phyloP scores from a whole-genome alignment of 345 rosid species.

The Populus nigra region DNA sequence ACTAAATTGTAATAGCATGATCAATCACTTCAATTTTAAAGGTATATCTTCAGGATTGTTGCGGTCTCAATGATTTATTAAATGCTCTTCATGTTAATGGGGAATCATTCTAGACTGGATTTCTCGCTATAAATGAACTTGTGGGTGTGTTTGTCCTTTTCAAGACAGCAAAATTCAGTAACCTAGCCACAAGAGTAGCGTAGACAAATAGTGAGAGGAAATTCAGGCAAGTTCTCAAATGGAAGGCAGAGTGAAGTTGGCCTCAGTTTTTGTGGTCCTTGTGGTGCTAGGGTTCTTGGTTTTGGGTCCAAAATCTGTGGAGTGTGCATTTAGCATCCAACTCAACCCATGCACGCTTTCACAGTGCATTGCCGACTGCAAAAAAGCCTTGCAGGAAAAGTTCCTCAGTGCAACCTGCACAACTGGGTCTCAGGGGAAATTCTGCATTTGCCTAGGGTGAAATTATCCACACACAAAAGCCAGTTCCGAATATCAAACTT shows the following conservation, averaged over 20 bases:
- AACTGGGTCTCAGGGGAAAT: slow-evolving; percentile 25
- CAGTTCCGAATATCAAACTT: not conserved
- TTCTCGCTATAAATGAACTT: slow-evolving; percentile 21
- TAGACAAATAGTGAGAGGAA: not conserved
- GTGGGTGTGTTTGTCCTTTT: not conserved
- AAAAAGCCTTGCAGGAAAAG: slow-evolving; percentile 29
- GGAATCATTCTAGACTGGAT: not conserved
- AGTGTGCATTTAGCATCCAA: slow-evolving; percentile 37
- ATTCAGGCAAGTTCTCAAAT: not conserved
- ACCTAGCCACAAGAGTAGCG: not conserved
- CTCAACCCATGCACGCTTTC: slow-evolving; percentile 34
- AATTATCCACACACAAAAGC: not conserved
- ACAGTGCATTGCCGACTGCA: slow-evolving; percentile 33
- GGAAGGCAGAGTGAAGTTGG: slow-evolving; percentile 15
- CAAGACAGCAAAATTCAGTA: not conserved
- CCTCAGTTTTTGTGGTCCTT: not conserved
- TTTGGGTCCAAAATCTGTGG: slow-evolving; percentile 11
- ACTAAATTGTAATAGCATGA: slow-evolving; percentile 3
- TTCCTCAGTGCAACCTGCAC: slow-evolving; percentile 35
- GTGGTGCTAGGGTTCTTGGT: not conserved
- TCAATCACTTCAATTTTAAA: not conserved
- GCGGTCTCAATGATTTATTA: not conserved
- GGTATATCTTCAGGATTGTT: too few species aligned
- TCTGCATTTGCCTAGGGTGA: slow-evolving; percentile 34
- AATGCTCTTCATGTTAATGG: slow-evolving; percentile 6